These are phyloP conservation scores for Strigomonas culicis DNA, from an alignment of 208 protist species.

Conservation along the genomic window DNA sequence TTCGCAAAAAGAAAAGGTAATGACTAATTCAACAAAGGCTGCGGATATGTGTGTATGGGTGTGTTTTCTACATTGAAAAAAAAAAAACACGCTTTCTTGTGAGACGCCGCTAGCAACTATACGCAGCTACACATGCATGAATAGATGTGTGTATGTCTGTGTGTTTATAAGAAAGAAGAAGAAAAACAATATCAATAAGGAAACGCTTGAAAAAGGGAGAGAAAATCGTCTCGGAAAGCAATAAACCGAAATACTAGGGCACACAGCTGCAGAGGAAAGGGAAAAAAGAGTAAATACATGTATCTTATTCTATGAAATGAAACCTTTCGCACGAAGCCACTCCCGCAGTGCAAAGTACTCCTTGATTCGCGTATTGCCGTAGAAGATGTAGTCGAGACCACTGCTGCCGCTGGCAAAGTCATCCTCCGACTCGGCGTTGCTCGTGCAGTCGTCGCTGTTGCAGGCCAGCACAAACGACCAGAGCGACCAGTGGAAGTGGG, in stretches of 20 bases:
- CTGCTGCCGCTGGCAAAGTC: conserved; percentile 71
- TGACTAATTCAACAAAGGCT: neutral
- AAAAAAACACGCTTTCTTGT: neutral
- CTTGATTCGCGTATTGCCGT: conserved; percentile 70
- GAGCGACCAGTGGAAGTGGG: conserved; percentile 73
- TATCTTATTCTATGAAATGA: conserved; percentile 21
- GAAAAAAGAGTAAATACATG: no score
- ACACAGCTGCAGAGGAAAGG: neutral
- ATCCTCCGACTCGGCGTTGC: conserved; percentile 38
- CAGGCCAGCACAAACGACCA: conserved; percentile 76
- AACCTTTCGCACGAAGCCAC: conserved; percentile 47
- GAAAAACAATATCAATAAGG: no score
- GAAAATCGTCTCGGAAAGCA: neutral
- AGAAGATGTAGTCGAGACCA: conserved; percentile 77
- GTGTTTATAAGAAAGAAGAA: no score
- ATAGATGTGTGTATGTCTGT: neutral
- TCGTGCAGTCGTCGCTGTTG: conserved; percentile 47
- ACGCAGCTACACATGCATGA: neutral
- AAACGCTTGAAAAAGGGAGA: neutral
- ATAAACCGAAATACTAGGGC: neutral
- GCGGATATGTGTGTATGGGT: neutral
- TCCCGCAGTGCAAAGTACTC: conserved; percentile 72
- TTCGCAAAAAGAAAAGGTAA: no score
- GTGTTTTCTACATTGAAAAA: neutral
- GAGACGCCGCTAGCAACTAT: neutral